Base-by-base conservation (phyloP, 2,329 filamentous ascomycete species). In the Diaporthe australafricana region DNA sequence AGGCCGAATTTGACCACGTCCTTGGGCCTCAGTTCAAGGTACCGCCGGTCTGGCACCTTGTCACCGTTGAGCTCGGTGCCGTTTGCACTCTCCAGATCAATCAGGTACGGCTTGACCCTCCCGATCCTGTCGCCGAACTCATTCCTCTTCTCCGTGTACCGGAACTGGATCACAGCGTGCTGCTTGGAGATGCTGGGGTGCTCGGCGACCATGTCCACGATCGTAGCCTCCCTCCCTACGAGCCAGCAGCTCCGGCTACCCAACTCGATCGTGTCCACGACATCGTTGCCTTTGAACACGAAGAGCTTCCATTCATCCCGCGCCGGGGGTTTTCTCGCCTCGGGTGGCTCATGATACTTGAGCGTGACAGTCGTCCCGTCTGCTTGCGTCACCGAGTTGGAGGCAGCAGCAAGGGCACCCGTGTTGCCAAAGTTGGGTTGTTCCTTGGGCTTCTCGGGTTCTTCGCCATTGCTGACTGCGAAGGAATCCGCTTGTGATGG, bases 171-270 rank as follows among this genome's bases (percentile, higher is more conserved):
- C 11, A 95, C 96, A 0, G 96, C 96, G 81, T 99, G 96, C 83
- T 99, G 96, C 82, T 97, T 97, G 80, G 94, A 97, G 78, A 95
- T 91, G 81, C 94, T 98, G 0, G 95, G 95, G 79, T 99, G 96
- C 79, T 97, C 94, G 9, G 97, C 89, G 2, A 90, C 85, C 71
- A 98, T 86, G 80, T 99, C 96, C 2, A 94, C 94, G 4, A 99
- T 92, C 6, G 92, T 85, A 68, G 88, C 81, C 77, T 98, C 95
- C 57, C 95, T 88, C 0, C 96, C 96, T 11, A 98, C 85, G 30
- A 99, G 85, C 96, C 96, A 99, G 84, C 94, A 98, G 78, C 92
- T 97, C 73, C 94, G 91, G 70, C 87, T 83, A 71, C 89, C 87
- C 62, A 99, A 86, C 72, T 94, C 90, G 27, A 98, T 87, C 1